Evolutionary conservation across 2,329 filamentous ascomycete species (phyloP), one percentile per base, ranked within the genome.

Genomic region (Tolypocladium endophyticum): DNA sequence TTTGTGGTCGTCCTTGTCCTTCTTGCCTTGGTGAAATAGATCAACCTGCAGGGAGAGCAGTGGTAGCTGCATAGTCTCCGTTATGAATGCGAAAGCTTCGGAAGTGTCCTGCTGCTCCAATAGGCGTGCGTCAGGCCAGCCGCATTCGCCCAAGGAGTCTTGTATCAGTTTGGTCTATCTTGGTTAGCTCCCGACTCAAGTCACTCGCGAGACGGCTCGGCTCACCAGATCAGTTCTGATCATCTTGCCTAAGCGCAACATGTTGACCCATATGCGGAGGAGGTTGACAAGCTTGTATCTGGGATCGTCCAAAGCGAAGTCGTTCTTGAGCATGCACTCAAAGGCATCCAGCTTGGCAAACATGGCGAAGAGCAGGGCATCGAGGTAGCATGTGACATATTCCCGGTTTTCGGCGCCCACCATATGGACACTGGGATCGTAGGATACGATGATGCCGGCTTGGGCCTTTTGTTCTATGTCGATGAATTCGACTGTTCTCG

Each of bases 11-110:
- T 95, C 92, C 47, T 85, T 84, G 56, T 88, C 87, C 62, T 90
- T 88, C 68, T 90, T 91, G 18, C 93, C 94, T 30, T 91, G 89
- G 69, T 97, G 94, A 66, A 93, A 97, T 18, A 97, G 86, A 70
- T 97, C 92, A 78, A 97, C 93, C 70, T 96, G 95, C 43, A 97
- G 75, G 0, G 92, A 92, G 33, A 97, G 81, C 2, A 97, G 79
- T 8, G 94, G 94, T 20, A 97, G 75, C 66, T 96, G 87, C 25
- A 99, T 81, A 28, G 88, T 91, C 65, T 92, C 92, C 0, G 93
- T 96, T 64, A 99, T 92, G 71, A 97, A 97, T 0, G 87, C 90
- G 70, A 97, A 97, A 1, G 92, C 92, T 73, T 99, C 94, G 0
- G 94, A 97, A 0, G 91, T 90, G 72, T 99, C 94, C 74, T 99